Evolutionary conservation across 257 asterid genomes (phyloP).

Genomic region (Primulina eburnea): DNA sequence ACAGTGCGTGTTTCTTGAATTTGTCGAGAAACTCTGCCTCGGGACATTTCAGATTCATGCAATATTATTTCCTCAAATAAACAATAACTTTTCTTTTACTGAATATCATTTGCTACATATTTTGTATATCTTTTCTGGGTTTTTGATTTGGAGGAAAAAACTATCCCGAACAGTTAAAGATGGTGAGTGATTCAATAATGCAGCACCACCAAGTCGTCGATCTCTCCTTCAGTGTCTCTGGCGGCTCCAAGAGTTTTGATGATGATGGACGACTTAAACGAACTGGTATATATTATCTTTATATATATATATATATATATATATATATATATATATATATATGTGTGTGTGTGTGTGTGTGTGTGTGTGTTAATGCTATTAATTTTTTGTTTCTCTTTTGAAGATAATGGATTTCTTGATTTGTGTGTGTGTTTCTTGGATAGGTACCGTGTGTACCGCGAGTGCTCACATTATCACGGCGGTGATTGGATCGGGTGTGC

Average conservation of each 20-base stretch:
- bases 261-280: neutral
- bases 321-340: too few species aligned
- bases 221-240: neutral
- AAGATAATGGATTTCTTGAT: neutral
- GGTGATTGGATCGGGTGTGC: constrained; percentile 45
- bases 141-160: neutral
- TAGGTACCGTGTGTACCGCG: constrained; percentile 41
- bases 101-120: too few species aligned
- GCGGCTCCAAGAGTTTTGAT: neutral
- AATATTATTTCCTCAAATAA: neutral
- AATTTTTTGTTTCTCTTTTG: too few species aligned
- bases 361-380: too few species aligned
- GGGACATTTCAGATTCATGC: too few species aligned
- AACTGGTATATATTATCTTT: neutral
- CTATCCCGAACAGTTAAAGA: too few species aligned
- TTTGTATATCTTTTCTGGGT: neutral
- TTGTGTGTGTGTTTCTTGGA: neutral
- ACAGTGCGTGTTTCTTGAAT: neutral
- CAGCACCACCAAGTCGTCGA: neutral
- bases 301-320: neutral
- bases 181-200: neutral
- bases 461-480: constrained; percentile 52
- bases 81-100: too few species aligned
- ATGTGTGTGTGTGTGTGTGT: too few species aligned
- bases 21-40: neutral